Percentiles rank a stretch among this genome's conserved stretches.
phyloP scores from a whole-genome alignment of 2,329 filamentous ascomycete genomes.

The Didymella pomorum region DNA sequence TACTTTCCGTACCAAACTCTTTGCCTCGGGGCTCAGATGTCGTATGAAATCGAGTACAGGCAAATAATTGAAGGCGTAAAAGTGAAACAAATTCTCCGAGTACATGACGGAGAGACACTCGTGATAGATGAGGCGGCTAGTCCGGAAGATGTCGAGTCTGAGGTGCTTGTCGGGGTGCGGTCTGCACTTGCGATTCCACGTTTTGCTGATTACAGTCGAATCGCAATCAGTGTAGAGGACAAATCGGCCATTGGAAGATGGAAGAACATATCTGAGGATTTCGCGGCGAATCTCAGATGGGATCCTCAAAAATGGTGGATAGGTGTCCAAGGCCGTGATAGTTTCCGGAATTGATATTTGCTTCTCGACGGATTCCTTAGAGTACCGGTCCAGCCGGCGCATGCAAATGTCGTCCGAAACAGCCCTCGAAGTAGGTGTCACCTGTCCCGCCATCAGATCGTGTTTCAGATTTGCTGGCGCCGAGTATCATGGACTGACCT shows the following conservation, averaged over 20 bases:
- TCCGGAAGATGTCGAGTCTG: constrained; percentile 47
- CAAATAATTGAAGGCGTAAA: constrained; percentile 51
- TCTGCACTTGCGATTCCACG: constrained; percentile 47
- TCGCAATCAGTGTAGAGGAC: constrained; percentile 57
- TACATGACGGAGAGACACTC: constrained; percentile 51
- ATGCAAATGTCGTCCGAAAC: constrained; percentile 39
- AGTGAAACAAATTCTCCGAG: constrained; percentile 52
- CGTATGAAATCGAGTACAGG: constrained; percentile 52
- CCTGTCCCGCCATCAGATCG: constrained; percentile 36
- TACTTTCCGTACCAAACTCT: constrained; percentile 49
- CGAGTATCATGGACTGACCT: constrained; percentile 37
- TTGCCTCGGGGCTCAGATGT: constrained; percentile 49
- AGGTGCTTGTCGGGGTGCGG: constrained; percentile 46
- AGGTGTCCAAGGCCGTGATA: constrained; percentile 47
- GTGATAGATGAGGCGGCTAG: constrained; percentile 50
- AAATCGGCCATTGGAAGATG: constrained; percentile 53
- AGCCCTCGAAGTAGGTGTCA: constrained; percentile 37
- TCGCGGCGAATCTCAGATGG: constrained; percentile 50
- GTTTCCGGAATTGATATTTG: constrained; percentile 49
- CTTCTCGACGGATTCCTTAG: constrained; percentile 45
- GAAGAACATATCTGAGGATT: constrained; percentile 50
- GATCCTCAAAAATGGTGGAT: constrained; percentile 49
- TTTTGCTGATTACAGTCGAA: constrained; percentile 48
- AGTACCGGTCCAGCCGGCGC: constrained; percentile 34
- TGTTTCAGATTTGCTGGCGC: constrained; percentile 13